Base-by-base conservation (phyloP, 2,329 filamentous ascomycete species). In the Aspergillus proliferans region DNA sequence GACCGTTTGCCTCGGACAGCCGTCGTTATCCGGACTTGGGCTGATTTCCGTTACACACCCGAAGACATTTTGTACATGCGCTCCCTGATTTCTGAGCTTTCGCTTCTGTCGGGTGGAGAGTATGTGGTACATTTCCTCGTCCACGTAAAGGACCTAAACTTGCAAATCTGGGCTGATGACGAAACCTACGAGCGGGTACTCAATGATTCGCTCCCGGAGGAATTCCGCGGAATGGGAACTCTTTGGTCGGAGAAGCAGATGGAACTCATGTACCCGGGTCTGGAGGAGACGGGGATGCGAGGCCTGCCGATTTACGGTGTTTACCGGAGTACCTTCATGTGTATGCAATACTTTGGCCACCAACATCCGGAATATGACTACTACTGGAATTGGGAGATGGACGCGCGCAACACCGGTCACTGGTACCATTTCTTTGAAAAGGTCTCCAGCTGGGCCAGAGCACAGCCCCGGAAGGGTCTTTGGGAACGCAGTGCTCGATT, bases 231-330 rank as follows among this genome's bases (percentile, higher is more conserved):
- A 43, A 84, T 98, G 64, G 87, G 87, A 18, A 95, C 88, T 0
- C 78, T 97, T 6, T 98, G 93, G 93, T 93, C 88, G 0, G 90
- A 95, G 68, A 85, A 86, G 21, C 90, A 96, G 69, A 96, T 97
- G 90, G 78, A 86, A 47, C 81, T 90, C 50, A 79, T 95, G 59
- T 98, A 97, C 69, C 87, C 93, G 46, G 88, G 87, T 44, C 84
- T 95, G 22, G 85, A 88, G 62, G 88, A 94, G 54, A 82, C 87
- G 42, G 90, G 84, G 68, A 77, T 79, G 56, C 77, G 78, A 49
- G 80, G 86, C 45, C 77, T 94, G 48, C 87, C 88, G 1, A 83
- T 95, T 1, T 91, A 97, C 66, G 91, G 91, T 15, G 89, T 94
- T 7, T 97, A 97, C 71, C 86, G 93, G 46, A 91, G 88, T 47